These are phyloP conservation scores for Sistotremastrum niveocremeum DNA, from an alignment of 768 basidiomycete species.

Conservation along the genomic window DNA sequence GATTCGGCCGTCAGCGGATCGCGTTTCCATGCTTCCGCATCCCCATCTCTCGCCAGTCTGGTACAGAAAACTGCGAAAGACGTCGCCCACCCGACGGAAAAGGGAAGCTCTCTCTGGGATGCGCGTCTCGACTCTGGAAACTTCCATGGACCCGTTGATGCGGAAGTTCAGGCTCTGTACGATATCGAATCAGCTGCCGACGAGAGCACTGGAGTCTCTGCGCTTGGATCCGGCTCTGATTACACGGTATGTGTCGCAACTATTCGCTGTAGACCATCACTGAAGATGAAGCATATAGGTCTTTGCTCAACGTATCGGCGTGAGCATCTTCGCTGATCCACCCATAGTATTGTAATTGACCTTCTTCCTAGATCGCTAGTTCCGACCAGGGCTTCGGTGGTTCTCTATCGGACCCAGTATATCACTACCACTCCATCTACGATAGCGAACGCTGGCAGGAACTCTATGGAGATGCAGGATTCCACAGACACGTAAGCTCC, in stretches of 20 bases:
- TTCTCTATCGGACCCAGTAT: constrained; percentile 42
- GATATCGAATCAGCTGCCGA: constrained; percentile 13
- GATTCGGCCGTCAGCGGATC: constrained; percentile 56
- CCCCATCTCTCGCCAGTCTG: constrained; percentile 74
- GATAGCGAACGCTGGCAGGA: constrained; percentile 65
- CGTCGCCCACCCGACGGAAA: constrained; percentile 58
- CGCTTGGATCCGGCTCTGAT: constrained; percentile 82
- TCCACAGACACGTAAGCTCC: constrained; percentile 50
- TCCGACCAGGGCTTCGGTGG: constrained; percentile 20
- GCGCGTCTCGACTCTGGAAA: constrained; percentile 47
- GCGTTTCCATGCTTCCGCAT: constrained; percentile 41
- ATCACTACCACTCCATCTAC: constrained; percentile 70
- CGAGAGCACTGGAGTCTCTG: constrained; percentile 25
- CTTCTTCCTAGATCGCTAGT: constrained; percentile 18
- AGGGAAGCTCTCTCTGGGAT: constrained; percentile 65
- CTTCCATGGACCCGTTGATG: constrained; percentile 31
- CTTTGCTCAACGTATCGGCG: neutral
- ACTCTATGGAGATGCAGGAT: constrained; percentile 62
- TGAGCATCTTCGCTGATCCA: neutral
- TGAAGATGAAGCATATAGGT: too few relatives aligned
- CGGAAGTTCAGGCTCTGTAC: constrained; percentile 29
- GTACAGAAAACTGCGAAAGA: constrained; percentile 53
- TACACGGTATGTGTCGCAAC: constrained; percentile 57
- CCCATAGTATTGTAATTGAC: neutral
- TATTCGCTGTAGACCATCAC: neutral